Percentiles rank a stretch among this genome's conserved stretches.
phyloP scores from a whole-genome alignment of 495 filamentous ascomycete genomes.

The Aspergillus hancockii region DNA sequence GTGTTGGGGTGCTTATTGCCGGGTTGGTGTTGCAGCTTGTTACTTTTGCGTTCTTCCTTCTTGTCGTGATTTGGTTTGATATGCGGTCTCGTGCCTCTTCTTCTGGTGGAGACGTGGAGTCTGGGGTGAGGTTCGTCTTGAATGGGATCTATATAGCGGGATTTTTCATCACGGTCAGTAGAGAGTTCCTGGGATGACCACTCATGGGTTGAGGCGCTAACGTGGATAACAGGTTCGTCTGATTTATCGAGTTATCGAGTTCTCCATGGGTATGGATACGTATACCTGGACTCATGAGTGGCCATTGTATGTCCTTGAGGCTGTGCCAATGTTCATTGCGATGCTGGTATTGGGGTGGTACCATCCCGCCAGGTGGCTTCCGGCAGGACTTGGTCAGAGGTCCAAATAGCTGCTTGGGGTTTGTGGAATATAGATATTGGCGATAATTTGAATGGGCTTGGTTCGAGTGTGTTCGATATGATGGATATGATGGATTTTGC shows the following conservation, averaged over 20 bases:
- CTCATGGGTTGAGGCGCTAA: neutral
- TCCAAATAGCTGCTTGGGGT: neutral
- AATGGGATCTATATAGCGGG: slow-evolving; percentile 27
- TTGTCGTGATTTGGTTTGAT: slow-evolving; percentile 27
- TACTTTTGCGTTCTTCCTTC: slow-evolving; percentile 30
- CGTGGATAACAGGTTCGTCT: slow-evolving; percentile 24
- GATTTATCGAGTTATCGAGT: slow-evolving; percentile 40
- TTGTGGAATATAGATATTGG: neutral
- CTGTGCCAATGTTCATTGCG: slow-evolving; percentile 38
- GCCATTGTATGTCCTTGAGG: slow-evolving; percentile 41
- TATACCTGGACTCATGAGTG: slow-evolving; percentile 40
- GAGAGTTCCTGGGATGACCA: neutral
- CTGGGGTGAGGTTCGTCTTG: slow-evolving; percentile 27
- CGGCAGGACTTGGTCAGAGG: neutral
- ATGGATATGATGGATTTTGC: neutral
- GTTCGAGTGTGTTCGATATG: neutral
- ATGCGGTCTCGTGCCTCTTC: neutral
- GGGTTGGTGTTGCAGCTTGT: slow-evolving; percentile 30
- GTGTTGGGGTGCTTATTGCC: slow-evolving; percentile 28
- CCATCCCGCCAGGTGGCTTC: slow-evolving; percentile 24
- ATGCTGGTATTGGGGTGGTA: slow-evolving; percentile 30
- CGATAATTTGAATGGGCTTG: neutral
- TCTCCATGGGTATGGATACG: slow-evolving; percentile 32
- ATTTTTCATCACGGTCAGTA: slow-evolving; percentile 30
- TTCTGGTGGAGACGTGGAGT: slow-evolving; percentile 6